phyloP scores from a whole-genome alignment of 257 asterid genomes.

The Nicotiana otophora region DNA sequence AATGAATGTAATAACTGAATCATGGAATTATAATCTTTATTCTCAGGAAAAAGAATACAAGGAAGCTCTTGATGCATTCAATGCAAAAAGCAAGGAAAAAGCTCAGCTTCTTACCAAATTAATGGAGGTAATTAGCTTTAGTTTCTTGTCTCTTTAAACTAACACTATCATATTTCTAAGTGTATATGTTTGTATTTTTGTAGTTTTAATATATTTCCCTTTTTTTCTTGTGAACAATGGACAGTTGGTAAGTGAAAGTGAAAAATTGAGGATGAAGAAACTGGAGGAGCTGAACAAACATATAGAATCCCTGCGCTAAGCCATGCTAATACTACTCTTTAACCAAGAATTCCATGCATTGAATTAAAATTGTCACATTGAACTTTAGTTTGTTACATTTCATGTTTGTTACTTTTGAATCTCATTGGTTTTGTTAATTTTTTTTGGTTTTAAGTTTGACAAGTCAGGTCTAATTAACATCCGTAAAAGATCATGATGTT shows the following conservation, averaged over 20 bases:
- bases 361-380: neutral
- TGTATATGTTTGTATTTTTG: neutral
- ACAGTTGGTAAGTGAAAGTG: constrained; percentile 86
- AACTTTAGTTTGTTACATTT: neutral
- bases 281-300: constrained; percentile 82
- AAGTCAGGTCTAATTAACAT: constrained; percentile 1
- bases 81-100: constrained; percentile 74
- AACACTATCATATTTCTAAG: neutral
- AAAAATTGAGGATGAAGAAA: constrained; percentile 74
- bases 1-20: neutral
- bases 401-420: neutral
- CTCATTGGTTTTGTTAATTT: neutral
- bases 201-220: neutral
- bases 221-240: constrained; percentile 3
- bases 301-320: constrained; percentile 40
- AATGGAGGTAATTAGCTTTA: constrained; percentile 52
- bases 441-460: neutral
- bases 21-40: neutral
- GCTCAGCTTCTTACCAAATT: constrained; percentile 65
- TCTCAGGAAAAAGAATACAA: constrained; percentile 79
- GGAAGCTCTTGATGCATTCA: constrained; percentile 69
- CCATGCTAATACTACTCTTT: constrained; percentile 8
- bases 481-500: constrained; percentile 1
- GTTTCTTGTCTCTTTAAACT: neutral
- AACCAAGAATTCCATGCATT: constrained; percentile 8